Base-by-base conservation (phyloP, 2,329 filamentous ascomycete genomes). In the Herpomyces periplanetae region DNA sequence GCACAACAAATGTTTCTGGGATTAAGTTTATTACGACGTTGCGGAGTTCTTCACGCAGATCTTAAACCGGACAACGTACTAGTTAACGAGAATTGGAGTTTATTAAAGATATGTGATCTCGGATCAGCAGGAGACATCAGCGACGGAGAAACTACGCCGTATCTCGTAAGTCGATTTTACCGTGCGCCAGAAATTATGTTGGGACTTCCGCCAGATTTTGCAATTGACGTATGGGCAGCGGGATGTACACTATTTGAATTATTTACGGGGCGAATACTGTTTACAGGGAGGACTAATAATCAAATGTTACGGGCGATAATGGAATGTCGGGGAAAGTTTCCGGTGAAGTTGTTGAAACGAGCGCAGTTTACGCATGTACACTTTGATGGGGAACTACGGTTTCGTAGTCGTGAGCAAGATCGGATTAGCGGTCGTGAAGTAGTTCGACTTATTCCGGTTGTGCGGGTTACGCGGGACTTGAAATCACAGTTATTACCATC, bases 61-160 rank as follows among this genome's bases (percentile, higher is more conserved):
- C 39, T 96, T 30, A 96, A 96, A 40, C 80, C 80, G 5, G 80
- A 96, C 51, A 96, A 96, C 31, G 75, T 96, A 22, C 44, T 96
- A 31, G 71, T 75, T 27, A 80, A 75, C 29, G 68, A 85, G 27
- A 56, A 47, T 23, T 60, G 65, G 23, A 85, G 62, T 28, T 40
- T 69, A 11, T 51, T 96, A 31, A 96, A 96, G 38, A 66, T 96
- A 20, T 88, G 73, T 36, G 80, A 96, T 46, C 42, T 96, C 33
- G 80, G 80, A 20, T 91, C 80, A n/a, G 80, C 80, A 11, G 75
- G 75, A 22, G 65, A 87, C 31, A 59, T 63, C 21, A 63, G 65
- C 6, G 80, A 96, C 29, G 80, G 65, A 26, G 69, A 87, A 31
- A 64, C 85, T 25, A 87, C 71, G 1, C 71, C 71, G 6, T 91